Evolutionary conservation across 1,139 yeast genomes (phyloP), one percentile per base, ranked within the genome.

Genomic region (Saccharomycopsis hybrid): DNA sequence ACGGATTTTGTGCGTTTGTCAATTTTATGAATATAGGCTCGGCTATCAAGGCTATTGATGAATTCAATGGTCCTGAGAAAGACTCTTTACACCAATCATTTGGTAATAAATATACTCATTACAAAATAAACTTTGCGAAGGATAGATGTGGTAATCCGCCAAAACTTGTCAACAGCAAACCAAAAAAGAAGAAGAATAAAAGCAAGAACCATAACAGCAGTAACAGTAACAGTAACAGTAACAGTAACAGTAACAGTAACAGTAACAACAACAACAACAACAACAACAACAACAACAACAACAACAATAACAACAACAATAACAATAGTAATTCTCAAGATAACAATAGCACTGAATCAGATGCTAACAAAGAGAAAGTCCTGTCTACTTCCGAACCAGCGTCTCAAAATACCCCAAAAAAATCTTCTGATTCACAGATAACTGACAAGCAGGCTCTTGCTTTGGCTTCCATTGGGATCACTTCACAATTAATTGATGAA

Each of bases 61-160:
- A 80, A 57, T 77, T 81, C 56, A 65, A 77, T 49, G 62, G 63
- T 4, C 53, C 76, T 2, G 71, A 65, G 46, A 57, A 62, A 24
- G 55, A 57, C 2, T 55, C 58, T 24, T 66, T 68, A 42, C 67
- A 70, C 54, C 68, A 65, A 28, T 60, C 58, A 2, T 60, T 63
- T 42, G 55, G 56, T 40, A 54, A 57, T 43, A 69, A 69, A 53
- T 74, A 74, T 55, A 62, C 60, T 47, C 62, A 62, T 46, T 74
- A 85, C 58, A 85, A 82, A 61, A 82, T 89, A 56, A 82, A 85
- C 59, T 89, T 83, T 66, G 97, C 97, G 52, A 92, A 92, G 65
- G 97, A 89, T 65, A 76, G 98, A 61, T 92, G 97, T 67, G 97
- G 95, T 31, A 87, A 88, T 63, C 79, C 82, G 51, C 87, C 88